Percentiles rank a stretch among this genome's conserved stretches.
phyloP scores from a whole-genome alignment of 495 filamentous ascomycete genomes.

The Opeltia flavorubescens region DNA sequence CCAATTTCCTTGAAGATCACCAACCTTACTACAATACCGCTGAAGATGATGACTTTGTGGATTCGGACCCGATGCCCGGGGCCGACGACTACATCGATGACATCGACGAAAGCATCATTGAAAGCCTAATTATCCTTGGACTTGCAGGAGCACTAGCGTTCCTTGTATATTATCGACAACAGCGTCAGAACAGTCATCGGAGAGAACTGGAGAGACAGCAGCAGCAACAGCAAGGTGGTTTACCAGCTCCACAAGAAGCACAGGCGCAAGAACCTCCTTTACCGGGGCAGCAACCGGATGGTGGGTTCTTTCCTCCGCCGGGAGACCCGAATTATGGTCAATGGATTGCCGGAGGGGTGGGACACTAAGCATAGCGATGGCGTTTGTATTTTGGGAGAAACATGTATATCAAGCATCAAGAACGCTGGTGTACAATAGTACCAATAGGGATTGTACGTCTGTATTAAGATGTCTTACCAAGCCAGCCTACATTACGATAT shows the following conservation, averaged over 20 bases:
- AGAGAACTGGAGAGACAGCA: conserved; percentile 28
- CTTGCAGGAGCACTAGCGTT: conserved; percentile 61
- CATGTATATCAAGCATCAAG: no score
- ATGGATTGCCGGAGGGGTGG: conserved; percentile 66
- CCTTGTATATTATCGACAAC: conserved; percentile 71
- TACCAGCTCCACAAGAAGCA: conserved; percentile 22
- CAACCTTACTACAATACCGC: conserved; percentile 41
- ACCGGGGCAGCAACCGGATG: conserved; percentile 30
- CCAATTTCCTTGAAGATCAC: conserved; percentile 50
- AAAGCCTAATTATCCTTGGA: conserved; percentile 71
- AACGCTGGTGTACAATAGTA: no score
- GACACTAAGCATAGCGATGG: conserved; percentile 37
- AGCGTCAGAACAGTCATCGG: conserved; percentile 47
- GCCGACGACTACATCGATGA: conserved; percentile 50
- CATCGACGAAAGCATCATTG: conserved; percentile 62
- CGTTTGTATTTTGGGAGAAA: conserved; percentile 5
- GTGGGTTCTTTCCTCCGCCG: conserved; percentile 58
- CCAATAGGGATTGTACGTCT: no score
- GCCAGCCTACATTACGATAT: no score
- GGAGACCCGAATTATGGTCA: conserved; percentile 56
- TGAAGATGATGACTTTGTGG: conserved; percentile 38
- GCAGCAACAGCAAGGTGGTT: conserved; percentile 9
- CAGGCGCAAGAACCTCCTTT: conserved; percentile 24
- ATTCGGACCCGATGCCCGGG: conserved; percentile 36
- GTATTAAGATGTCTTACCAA: no score